phyloP scores from a whole-genome alignment of 176 grass and related monocot genomes.

The Leersia perrieri region DNA sequence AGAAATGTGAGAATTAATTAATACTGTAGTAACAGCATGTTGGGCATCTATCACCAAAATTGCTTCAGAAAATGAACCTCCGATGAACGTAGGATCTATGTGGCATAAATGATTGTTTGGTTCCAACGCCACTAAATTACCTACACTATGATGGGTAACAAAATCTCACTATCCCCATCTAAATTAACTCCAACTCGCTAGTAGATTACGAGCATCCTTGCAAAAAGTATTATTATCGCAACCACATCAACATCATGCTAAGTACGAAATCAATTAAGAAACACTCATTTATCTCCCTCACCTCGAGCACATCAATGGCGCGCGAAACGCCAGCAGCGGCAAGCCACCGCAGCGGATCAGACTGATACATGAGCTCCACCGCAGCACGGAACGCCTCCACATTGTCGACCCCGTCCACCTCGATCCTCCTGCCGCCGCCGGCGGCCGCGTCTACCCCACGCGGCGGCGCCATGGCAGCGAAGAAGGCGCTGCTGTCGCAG shows the following conservation, averaged over 20 bases:
- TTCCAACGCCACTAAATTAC: neutral
- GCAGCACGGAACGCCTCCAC: conserved; percentile 52
- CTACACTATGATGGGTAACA: neutral
- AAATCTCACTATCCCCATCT: neutral
- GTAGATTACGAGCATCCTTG: neutral
- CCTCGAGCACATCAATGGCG: conserved; percentile 70
- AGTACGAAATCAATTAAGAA: neutral
- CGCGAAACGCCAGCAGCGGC: conserved; percentile 41
- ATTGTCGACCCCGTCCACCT: conserved; percentile 56
- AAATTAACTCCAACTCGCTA: neutral
- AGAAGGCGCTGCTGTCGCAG: conserved; percentile 55
- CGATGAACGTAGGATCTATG: neutral
- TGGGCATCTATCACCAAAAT: neutral
- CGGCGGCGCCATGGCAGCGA: conserved; percentile 19
- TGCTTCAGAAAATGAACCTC: neutral
- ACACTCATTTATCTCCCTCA: neutral
- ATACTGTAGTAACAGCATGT: neutral
- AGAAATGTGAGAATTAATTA: neutral
- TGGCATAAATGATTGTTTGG: neutral
- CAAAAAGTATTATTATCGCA: neutral
- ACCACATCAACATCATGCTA: neutral
- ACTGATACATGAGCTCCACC: conserved; percentile 56
- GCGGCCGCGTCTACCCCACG: neutral
- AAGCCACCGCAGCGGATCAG: conserved; percentile 38
- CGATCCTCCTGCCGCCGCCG: conserved; percentile 21